Base-by-base conservation (phyloP, 2,329 filamentous ascomycete species). In the Epichloe scottii region DNA sequence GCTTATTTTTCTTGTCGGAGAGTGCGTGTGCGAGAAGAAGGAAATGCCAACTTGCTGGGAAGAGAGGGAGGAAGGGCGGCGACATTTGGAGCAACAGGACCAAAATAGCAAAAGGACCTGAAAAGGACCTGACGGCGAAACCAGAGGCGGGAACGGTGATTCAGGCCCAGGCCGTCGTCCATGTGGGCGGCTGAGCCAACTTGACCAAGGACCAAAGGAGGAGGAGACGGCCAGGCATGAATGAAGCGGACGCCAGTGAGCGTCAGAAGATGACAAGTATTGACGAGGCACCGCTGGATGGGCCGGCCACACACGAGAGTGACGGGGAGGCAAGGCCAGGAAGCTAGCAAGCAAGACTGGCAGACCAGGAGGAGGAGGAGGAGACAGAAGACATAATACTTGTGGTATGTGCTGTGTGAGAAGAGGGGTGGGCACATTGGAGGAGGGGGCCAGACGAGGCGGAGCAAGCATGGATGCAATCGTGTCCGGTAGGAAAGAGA, bases 111-210 rank as follows among this genome's bases (percentile, higher is more conserved):
- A 34, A 35, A 38, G 30, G 5, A 30, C n/a, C n/a, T 5, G 26
- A 21, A 34, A 35, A 38, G 30, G 5, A 8, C 42, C 8, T n/a
- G 30, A 37, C 14, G 15, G 8, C 38, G 17, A 50, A 39, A 33
- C 37, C 26, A 34, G 38, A 53, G 49, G 49, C 47, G 47, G 47
- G 21, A 48, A 38, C 38, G 46, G 33, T 50, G 51, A 52, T 37
- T 52, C 50, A 52, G 37, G 46, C 47, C 33, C 37, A 21, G 26
- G 15, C 45, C 19, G 19, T 23, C 19, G 19, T 23, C 30, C 35
- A 14, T 21, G 45, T 46, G 49, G 49, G 37, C 51, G 41, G 44
- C 12, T 8, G 26, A 26, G 26, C 26, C 26, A 26, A 26, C 26
- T 26, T 26, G 26, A 26, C 34, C 38, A 49, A 19, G 26, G 37